A percentile compares a stretch with the other conserved stretches of the same genome.
Conservation (phyloP, 78 protist genomes). For the Isochrysis galbana region DNA sequence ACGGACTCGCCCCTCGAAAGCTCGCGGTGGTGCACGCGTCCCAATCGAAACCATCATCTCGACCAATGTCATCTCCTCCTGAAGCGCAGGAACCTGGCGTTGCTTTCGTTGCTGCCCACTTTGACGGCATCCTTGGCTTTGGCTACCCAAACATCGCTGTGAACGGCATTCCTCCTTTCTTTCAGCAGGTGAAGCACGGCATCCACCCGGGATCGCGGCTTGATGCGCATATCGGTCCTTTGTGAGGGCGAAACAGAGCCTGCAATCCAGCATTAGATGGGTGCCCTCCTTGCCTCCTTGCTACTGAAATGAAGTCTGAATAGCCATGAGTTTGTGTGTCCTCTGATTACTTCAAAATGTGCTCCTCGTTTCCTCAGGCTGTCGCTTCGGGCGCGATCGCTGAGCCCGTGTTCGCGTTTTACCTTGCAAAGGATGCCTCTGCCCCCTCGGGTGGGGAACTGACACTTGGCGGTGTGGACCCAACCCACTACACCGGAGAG, state of each 20-base stretch:
- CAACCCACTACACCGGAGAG: slow-evolving; percentile 47
- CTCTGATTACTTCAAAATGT: background rate
- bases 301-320: background rate
- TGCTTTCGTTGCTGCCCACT: slow-evolving; percentile 1
- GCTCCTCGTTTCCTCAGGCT: background rate
- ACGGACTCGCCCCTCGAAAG: background rate
- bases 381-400: slow-evolving; percentile 34
- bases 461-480: slow-evolving; percentile 86
- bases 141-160: slow-evolving; percentile 88
- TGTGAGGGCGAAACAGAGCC: background rate
- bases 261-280: background rate
- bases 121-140: slow-evolving; percentile 86
- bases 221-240: too few relatives aligned
- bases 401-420: slow-evolving; percentile 79
- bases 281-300: background rate
- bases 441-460: slow-evolving; percentile 69
- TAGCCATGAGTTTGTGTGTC: background rate
- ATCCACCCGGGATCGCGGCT: too few relatives aligned
- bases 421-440: slow-evolving; percentile 63
- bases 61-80: background rate
- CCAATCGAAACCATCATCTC: background rate
- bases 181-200: slow-evolving; percentile 46
- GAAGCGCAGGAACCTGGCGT: background rate
- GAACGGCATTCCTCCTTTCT: slow-evolving; percentile 78
- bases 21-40: background rate